Evolutionary conservation across 495 filamentous ascomycete species (phyloP).

Genomic region (Hyaloscypha finlandica): DNA sequence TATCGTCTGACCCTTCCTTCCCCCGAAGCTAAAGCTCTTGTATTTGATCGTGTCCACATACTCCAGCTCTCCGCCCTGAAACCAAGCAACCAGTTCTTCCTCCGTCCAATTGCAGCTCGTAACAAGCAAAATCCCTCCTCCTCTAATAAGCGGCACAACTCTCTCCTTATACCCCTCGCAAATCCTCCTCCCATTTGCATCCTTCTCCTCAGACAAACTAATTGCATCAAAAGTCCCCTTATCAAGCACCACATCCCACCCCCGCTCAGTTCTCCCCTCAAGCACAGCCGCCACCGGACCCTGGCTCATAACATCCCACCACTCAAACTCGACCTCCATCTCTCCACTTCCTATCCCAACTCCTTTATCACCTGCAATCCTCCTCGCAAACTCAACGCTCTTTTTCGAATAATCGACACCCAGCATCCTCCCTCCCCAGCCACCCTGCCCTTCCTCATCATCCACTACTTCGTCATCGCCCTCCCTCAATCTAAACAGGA

Average conservation of each 20-base stretch:
- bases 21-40: constrained; percentile 82
- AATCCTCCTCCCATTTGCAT: constrained; percentile 52
- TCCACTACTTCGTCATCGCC: constrained; percentile 34
- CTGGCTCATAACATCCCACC: constrained; percentile 74
- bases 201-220: constrained; percentile 64
- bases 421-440: constrained; percentile 63
- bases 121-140: constrained; percentile 73
- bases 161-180: constrained; percentile 73
- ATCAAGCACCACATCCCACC: constrained; percentile 88
- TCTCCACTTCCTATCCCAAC: constrained; percentile 13
- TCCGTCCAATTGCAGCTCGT: constrained; percentile 99
- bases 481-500: constrained; percentile 74
- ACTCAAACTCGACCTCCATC: constrained; percentile 59
- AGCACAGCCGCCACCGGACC: constrained; percentile 36
- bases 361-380: constrained; percentile 43
- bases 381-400: constrained; percentile 70
- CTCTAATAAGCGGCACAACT: constrained; percentile 63
- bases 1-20: constrained; percentile 81
- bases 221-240: constrained; percentile 98
- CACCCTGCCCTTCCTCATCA: constrained; percentile 25
- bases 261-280: constrained; percentile 40
- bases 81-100: constrained; percentile 78
- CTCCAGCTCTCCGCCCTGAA: constrained; percentile 53
- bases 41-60: constrained; percentile 73
- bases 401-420: constrained; percentile 84